Percentiles rank a stretch among this genome's conserved stretches.
Evolutionary conservation across 441 rosid genomes (phyloP).

Genomic region (Adansonia rubrostipa): DNA sequence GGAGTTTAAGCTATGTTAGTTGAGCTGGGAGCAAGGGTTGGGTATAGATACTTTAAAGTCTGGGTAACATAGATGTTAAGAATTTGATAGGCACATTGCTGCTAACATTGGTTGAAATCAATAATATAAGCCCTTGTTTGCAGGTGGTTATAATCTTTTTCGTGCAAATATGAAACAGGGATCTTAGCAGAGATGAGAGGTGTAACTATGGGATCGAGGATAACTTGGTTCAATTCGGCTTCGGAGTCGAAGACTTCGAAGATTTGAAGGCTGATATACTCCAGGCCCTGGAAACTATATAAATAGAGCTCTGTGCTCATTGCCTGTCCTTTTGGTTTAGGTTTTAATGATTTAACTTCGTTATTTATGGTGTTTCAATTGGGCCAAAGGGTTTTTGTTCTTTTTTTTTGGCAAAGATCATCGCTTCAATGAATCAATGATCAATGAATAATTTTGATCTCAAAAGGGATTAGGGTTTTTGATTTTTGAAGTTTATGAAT

Average conservation of each 20-base stretch:
- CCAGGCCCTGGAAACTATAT: constrained; percentile 78
- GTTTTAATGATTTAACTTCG: neutral
- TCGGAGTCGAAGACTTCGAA: constrained; percentile 87
- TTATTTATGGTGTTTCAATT: constrained; percentile 28
- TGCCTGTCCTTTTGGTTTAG: neutral
- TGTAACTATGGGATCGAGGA: constrained; percentile 83
- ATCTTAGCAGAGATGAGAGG: constrained; percentile 72
- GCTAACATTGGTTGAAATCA: neutral
- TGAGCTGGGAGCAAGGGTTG: no score
- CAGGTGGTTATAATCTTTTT: neutral
- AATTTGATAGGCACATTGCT: no score
- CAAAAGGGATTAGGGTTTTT: neutral
- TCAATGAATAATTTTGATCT: no score
- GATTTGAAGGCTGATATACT: constrained; percentile 84
- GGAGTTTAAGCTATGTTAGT: neutral
- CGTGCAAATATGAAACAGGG: constrained; percentile 50
- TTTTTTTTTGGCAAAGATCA: no score
- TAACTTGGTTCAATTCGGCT: constrained; percentile 90
- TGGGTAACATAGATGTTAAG: neutral
- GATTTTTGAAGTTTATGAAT: neutral
- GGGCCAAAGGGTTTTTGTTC: neutral
- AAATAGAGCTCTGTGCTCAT: constrained; percentile 20
- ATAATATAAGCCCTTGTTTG: neutral
- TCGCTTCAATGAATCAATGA: no score
- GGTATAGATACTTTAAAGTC: no score